Evolutionary conservation across 78 protist species (phyloP).

Genomic region (Guillardia theta): DNA sequence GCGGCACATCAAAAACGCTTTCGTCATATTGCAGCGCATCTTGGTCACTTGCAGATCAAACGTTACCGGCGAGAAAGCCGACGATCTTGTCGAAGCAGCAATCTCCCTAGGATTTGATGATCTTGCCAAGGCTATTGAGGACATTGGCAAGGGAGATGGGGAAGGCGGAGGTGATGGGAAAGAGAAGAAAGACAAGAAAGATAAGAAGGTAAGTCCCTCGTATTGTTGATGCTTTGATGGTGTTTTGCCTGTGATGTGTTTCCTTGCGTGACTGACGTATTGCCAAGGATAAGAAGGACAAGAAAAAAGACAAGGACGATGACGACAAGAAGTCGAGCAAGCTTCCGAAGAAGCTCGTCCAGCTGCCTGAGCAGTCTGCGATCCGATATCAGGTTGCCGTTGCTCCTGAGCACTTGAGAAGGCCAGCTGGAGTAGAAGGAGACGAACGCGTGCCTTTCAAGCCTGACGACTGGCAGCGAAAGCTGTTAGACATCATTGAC

Average conservation of each 20-base stretch:
- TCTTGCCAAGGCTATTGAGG: neutral
- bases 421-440: slow-evolving; percentile 29
- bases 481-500: slow-evolving; percentile 80
- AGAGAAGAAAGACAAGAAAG: neutral
- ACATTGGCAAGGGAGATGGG: neutral
- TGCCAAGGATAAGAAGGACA: slow-evolving; percentile 18
- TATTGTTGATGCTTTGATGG: too few relatives aligned
- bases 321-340: neutral
- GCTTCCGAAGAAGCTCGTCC: neutral
- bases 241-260: too few relatives aligned
- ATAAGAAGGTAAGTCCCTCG: neutral
- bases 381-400: neutral
- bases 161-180: neutral
- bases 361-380: neutral
- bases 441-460: slow-evolving; percentile 57
- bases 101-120: neutral
- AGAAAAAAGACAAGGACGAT: slow-evolving; percentile 20
- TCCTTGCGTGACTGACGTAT: too few relatives aligned
- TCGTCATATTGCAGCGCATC: neutral
- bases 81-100: neutral
- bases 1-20: slow-evolving; percentile 7
- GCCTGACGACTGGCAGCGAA: slow-evolving; percentile 88
- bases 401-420: neutral
- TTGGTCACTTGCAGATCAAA: neutral
- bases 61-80: neutral